Evolutionary conservation across 345 rosid species (phyloP).

Genomic region (Litchi chinensis): DNA sequence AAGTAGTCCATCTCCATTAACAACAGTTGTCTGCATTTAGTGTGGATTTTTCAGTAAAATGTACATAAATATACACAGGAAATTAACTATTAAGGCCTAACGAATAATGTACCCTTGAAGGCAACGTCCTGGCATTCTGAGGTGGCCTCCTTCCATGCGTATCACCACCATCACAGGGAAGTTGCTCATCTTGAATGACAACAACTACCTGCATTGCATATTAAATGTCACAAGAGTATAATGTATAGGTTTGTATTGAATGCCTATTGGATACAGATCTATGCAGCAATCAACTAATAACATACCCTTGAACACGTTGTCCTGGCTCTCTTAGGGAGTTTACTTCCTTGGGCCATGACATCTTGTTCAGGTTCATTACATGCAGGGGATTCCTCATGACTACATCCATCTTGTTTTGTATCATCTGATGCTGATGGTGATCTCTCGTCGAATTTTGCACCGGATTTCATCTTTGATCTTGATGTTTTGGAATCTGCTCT

Average conservation of each 20-base stretch:
- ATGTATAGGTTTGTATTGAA: background rate
- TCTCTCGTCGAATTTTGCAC: constrained; percentile 11
- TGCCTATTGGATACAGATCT: too few relatives aligned
- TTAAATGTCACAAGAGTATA: background rate
- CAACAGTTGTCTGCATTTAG: background rate
- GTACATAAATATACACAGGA: too few relatives aligned
- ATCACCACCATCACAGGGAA: too few relatives aligned
- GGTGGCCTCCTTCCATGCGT: too few relatives aligned
- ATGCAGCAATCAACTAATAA: background rate
- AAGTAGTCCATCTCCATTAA: background rate
- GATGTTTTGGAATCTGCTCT: constrained; percentile 5
- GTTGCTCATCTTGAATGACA: too few relatives aligned
- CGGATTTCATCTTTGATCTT: background rate
- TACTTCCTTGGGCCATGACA: background rate
- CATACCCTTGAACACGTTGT: constrained; percentile 29
- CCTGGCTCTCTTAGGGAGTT: background rate
- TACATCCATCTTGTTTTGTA: constrained; percentile 18
- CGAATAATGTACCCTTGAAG: too few relatives aligned
- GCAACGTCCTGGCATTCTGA: too few relatives aligned
- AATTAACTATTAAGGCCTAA: too few relatives aligned
- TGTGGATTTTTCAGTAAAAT: too few relatives aligned
- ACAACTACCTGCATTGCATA: background rate
- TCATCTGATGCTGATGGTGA: constrained; percentile 6
- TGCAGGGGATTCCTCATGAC: constrained; percentile 1
- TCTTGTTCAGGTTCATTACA: background rate